These are phyloP conservation scores for Colletotrichum tanaceti DNA, from an alignment of 2,329 filamentous ascomycete species.

Conservation along the genomic window DNA sequence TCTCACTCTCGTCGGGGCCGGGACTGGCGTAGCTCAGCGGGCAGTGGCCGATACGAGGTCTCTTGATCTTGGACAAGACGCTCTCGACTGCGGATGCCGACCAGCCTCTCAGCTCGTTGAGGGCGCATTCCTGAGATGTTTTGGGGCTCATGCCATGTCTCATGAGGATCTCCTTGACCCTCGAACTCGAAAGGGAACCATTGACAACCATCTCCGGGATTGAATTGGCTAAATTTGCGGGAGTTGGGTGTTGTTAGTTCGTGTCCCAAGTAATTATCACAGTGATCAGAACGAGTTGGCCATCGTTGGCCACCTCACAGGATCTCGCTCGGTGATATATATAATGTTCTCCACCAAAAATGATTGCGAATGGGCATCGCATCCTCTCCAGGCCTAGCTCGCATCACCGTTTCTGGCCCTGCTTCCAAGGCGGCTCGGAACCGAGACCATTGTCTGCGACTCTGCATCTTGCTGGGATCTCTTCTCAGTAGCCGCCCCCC, in stretches of 20 bases:
- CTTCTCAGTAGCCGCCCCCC: not conserved
- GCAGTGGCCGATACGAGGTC: not conserved
- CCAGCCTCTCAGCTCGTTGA: not conserved
- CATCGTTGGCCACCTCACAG: too few relatives aligned
- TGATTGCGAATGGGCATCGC: not conserved
- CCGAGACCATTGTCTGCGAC: not conserved
- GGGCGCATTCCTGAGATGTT: not conserved
- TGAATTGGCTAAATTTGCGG: too few relatives aligned
- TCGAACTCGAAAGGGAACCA: too few relatives aligned
- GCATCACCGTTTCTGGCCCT: not conserved
- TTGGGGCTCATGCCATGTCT: not conserved
- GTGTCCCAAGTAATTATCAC: too few relatives aligned
- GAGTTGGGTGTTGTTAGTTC: too few relatives aligned
- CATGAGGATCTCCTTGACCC: not conserved
- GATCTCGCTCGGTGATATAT: not conserved
- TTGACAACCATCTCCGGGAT: not conserved
- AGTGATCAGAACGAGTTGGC: too few relatives aligned
- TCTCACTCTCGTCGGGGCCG: not conserved
- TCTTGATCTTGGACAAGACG: not conserved
- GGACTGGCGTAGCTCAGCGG: not conserved
- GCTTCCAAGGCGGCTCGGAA: not conserved
- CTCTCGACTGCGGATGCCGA: not conserved
- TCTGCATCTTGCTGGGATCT: not conserved
- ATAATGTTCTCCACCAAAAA: not conserved
- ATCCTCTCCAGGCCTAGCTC: not conserved